Conservation (phyloP, 352 stramenopile species). For the Phytophthora boehmeriae region DNA sequence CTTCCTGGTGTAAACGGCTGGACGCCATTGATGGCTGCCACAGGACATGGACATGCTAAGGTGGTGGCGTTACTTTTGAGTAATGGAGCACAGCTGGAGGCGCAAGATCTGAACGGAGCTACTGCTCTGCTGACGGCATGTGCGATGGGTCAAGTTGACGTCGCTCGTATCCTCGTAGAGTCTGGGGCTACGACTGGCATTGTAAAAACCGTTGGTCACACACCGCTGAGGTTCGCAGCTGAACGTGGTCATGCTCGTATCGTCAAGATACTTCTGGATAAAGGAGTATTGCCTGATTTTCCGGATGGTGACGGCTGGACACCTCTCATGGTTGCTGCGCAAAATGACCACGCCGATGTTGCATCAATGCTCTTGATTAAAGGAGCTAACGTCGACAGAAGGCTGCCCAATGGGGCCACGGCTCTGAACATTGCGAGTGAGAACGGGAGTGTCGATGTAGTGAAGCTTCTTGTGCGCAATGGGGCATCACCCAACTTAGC, state of each 20-base stretch:
- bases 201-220: too few relatives aligned
- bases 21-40: not conserved
- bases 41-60: too few relatives aligned
- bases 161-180: not conserved
- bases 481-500: not conserved
- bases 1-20: not conserved
- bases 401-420: slow-evolving; percentile 1
- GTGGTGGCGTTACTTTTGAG: too few relatives aligned
- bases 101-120: not conserved
- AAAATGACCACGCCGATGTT: not conserved
- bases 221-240: too few relatives aligned
- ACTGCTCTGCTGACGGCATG: slow-evolving; percentile 3
- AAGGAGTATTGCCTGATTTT: not conserved
- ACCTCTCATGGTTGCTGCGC: slow-evolving; percentile 2
- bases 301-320: not conserved
- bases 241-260: too few relatives aligned
- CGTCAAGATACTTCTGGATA: too few relatives aligned
- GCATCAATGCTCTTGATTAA: slow-evolving; percentile 1
- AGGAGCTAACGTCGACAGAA: slow-evolving; percentile 1
- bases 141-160: not conserved
- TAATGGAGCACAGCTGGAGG: too few relatives aligned
- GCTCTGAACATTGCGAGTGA: slow-evolving; percentile 5
- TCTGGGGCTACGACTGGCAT: too few relatives aligned
- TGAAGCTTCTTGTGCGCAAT: not conserved
- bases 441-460: not conserved